These are phyloP conservation scores for Pseudohalonectria lignicola DNA, from an alignment of 2,329 filamentous ascomycete genomes.

Conservation along the genomic window DNA sequence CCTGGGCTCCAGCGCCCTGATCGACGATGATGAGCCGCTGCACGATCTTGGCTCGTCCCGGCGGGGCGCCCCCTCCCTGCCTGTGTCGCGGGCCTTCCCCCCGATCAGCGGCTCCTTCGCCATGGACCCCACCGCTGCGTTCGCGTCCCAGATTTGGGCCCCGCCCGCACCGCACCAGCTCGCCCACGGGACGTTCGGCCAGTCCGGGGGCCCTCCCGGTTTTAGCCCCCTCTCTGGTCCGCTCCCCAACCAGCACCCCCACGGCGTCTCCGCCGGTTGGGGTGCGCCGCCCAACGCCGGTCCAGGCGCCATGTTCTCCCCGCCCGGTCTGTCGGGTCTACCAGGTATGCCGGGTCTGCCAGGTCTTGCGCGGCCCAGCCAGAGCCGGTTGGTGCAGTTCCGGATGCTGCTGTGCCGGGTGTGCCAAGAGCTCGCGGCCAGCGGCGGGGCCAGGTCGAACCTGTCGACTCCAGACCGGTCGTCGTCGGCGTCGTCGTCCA, in stretches of 20 bases:
- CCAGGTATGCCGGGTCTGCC: no score
- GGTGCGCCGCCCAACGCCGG: constrained; percentile 6
- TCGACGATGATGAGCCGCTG: constrained; percentile 60
- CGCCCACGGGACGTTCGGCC: constrained; percentile 2
- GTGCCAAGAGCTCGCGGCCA: constrained; percentile 49
- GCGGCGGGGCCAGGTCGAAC: constrained; percentile 24
- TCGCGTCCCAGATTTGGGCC: constrained; percentile 9
- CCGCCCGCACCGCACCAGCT: constrained; percentile 1
- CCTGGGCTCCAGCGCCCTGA: constrained; percentile 82
- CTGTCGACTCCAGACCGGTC: background rate
- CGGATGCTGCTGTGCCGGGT: constrained; percentile 67
- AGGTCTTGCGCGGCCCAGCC: constrained; percentile 5
- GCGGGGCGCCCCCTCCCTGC: constrained; percentile 10
- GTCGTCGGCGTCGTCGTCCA: constrained; percentile 6
- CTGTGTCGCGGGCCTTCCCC: background rate
- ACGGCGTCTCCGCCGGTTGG: no score
- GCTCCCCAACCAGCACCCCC: background rate
- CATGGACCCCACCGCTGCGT: constrained; percentile 7
- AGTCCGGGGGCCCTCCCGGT: background rate
- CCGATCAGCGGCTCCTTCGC: constrained; percentile 2
- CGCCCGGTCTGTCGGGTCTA: no score
- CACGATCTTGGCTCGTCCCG: constrained; percentile 15
- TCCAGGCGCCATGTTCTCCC: constrained; percentile 17
- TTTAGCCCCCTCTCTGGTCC: constrained; percentile 1
- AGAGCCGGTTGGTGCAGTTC: constrained; percentile 43